These are phyloP conservation scores for Botryosphaeria dothidea DNA, from an alignment of 2,329 filamentous ascomycete species.

Conservation along the genomic window DNA sequence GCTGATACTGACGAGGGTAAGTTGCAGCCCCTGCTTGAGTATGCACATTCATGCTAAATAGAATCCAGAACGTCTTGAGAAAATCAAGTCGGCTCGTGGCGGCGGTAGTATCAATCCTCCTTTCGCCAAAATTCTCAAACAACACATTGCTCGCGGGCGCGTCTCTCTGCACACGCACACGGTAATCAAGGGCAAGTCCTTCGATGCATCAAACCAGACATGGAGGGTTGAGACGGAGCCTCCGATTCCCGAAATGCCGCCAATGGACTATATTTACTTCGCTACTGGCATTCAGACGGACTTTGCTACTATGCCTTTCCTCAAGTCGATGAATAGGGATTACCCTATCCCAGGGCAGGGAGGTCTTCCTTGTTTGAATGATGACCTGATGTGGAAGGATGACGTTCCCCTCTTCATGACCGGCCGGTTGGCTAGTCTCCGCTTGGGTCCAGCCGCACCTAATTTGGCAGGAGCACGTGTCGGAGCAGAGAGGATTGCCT, in stretches of 20 bases:
- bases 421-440: slow-evolving; percentile 66
- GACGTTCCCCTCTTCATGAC: slow-evolving; percentile 74
- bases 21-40: background rate
- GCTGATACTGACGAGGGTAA: slow-evolving; percentile 66
- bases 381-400: slow-evolving; percentile 74
- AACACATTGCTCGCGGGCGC: slow-evolving; percentile 54
- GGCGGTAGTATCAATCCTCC: slow-evolving; percentile 75
- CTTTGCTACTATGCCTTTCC: slow-evolving; percentile 60
- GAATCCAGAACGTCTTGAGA: slow-evolving; percentile 60
- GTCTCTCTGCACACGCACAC: slow-evolving; percentile 62
- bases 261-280: slow-evolving; percentile 70
- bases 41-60: background rate
- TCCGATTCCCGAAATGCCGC: slow-evolving; percentile 49
- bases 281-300: slow-evolving; percentile 72
- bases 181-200: slow-evolving; percentile 53
- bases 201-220: slow-evolving; percentile 48
- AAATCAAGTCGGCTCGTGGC: slow-evolving; percentile 66
- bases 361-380: slow-evolving; percentile 71
- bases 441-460: slow-evolving; percentile 69
- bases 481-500: slow-evolving; percentile 72
- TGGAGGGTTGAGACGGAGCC: slow-evolving; percentile 58
- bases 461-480: slow-evolving; percentile 74
- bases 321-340: slow-evolving; percentile 59
- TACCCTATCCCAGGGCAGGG: slow-evolving; percentile 64
- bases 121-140: slow-evolving; percentile 67